These are phyloP conservation scores for Leersia perrieri DNA, from an alignment of 176 grass and related monocot genomes.

Conservation along the genomic window DNA sequence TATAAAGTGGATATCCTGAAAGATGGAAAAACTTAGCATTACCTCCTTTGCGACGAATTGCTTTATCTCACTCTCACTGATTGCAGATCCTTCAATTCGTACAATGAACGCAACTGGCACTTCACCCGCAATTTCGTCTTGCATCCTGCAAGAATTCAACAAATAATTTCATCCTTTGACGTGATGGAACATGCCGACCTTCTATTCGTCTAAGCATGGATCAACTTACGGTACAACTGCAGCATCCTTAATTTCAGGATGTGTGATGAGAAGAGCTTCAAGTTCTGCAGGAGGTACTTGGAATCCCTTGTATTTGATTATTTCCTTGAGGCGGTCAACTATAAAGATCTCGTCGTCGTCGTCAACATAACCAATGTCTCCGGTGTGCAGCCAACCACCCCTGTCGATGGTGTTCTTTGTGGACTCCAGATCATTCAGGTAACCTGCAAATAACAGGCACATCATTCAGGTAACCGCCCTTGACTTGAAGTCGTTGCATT, in stretches of 20 bases:
- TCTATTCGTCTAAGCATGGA: not conserved
- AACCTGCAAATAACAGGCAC: slow-evolving; percentile 55
- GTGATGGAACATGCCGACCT: not conserved
- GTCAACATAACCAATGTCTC: slow-evolving; percentile 85
- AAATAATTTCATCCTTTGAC: not conserved
- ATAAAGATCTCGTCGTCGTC: slow-evolving; percentile 91
- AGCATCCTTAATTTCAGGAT: slow-evolving; percentile 75
- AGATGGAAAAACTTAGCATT: not conserved
- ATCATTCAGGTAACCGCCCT: too few species aligned
- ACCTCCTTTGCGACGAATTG: slow-evolving; percentile 91
- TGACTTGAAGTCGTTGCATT: not conserved
- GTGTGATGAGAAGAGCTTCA: slow-evolving; percentile 81
- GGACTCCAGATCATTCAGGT: slow-evolving; percentile 74
- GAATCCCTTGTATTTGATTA: slow-evolving; percentile 96
- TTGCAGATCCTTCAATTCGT: slow-evolving; percentile 58
- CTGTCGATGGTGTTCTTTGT: slow-evolving; percentile 89
- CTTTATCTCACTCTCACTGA: slow-evolving; percentile 86
- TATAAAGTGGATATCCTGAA: not conserved
- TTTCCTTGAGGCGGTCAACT: slow-evolving; percentile 92
- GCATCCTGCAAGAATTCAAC: slow-evolving; percentile 56
- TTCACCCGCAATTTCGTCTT: slow-evolving; percentile 81
- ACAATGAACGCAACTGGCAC: slow-evolving; percentile 90
- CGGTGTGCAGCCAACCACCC: slow-evolving; percentile 88
- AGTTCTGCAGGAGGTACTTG: slow-evolving; percentile 92
- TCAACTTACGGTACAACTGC: slow-evolving; percentile 83